Evolutionary conservation across 2,329 filamentous ascomycete species (phyloP).

Genomic region (Aspergillus ustus): DNA sequence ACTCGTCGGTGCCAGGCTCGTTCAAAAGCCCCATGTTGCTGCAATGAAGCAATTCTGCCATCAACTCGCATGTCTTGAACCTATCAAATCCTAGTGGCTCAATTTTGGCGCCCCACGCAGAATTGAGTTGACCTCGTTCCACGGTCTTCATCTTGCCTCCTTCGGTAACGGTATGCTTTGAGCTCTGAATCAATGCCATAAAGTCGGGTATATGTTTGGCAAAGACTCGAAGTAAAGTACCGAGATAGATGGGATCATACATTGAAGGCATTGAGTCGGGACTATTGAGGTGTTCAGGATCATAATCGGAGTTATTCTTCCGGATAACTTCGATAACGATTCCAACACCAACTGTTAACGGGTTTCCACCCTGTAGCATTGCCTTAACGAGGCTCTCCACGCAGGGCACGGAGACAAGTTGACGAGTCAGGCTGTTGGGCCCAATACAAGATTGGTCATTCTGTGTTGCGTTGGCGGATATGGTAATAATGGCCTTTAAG

Average conservation of each 20-base stretch:
- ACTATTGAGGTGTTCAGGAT: conserved; percentile 85
- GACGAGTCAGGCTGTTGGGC: conserved; percentile 92
- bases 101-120: conserved; percentile 88
- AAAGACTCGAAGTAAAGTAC: conserved; percentile 85
- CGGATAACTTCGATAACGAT: conserved; percentile 98
- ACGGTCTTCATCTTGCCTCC: conserved; percentile 63
- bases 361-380: conserved; percentile 93
- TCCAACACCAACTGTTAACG: conserved; percentile 92
- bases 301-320: conserved; percentile 99
- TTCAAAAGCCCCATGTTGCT: conserved; percentile 98
- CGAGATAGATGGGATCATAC: conserved; percentile 93
- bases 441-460: conserved; percentile 99
- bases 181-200: conserved; percentile 84
- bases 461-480: conserved; percentile 96
- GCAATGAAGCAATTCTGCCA: conserved; percentile 96
- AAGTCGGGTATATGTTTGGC: conserved; percentile 91
- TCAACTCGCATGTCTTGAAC: conserved; percentile 98
- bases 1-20: conserved; percentile 84
- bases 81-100: conserved; percentile 95
- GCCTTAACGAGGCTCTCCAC: conserved; percentile 83
- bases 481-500: conserved; percentile 97
- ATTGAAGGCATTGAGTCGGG: conserved; percentile 78
- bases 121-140: conserved; percentile 74
- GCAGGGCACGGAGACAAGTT: conserved; percentile 86
- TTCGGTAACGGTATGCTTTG: conserved; percentile 62